Base-by-base conservation (phyloP, 2,329 filamentous ascomycete genomes). In the Trichoderma koningiopsis region DNA sequence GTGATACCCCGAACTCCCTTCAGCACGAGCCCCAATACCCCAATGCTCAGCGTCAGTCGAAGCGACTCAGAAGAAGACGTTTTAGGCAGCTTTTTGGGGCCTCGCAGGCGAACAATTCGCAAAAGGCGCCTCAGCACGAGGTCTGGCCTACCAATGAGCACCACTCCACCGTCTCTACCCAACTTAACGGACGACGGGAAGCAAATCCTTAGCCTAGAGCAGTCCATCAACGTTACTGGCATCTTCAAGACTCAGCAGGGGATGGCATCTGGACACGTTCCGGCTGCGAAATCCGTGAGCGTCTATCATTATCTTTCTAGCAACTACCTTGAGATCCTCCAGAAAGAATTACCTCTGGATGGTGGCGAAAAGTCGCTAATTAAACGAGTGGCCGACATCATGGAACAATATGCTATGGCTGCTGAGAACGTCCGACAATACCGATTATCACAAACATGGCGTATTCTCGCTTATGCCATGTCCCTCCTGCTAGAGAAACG, bases 51-150 rank as follows among this genome's bases (percentile, higher is more conserved):
- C 72, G 82, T 86, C 65, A 89, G 86, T 73, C 84, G 84, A 57
- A 90, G 88, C 72, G 88, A 90, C 72, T 91, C 88, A 0, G 88
- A 91, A 73, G 88, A 90, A 72, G 88, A 91, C 63, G 86, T 87
- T 0, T 81, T 89, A 6, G 86, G 85, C 3, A 88, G 83, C 70
- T 90, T 91, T 74, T 77, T 90, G 2, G 85, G 85, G 0, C 80
- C 85, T 8, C 82, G 79, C 68, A 80, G 78, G 60, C 80, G 78
- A 47, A 74, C 72, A 19, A 75, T 79, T 53, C 79, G 83, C 70
- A 81, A 80, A 72, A 81, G 85, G 24, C 79, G 83, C 57, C 74
- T 79, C 2, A 84, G 82, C 71, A 78, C 79, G 52, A 82, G 85
- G 60, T 80, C 84, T 13, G 77, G 76, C 14, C 79, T 80, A 60